Evolutionary conservation across 768 basidiomycete genomes (phyloP).

Genomic region (Gelatoporia subvermispora): DNA sequence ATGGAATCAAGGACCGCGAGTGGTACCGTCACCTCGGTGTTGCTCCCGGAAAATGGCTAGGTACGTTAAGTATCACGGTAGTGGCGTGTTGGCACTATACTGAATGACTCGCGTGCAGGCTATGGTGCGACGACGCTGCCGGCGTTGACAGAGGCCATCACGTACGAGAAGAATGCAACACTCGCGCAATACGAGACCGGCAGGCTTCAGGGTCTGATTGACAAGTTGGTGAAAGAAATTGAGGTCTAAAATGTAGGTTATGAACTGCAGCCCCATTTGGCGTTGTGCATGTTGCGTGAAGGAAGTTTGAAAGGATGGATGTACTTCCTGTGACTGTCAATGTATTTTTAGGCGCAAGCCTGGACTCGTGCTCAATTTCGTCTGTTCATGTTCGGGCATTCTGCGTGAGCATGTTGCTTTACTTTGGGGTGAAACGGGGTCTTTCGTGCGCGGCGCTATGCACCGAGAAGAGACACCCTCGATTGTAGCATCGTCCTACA

Average conservation of each 20-base stretch:
- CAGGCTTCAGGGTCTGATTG: constrained; percentile 51
- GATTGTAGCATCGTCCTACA: too few species aligned
- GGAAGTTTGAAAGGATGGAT: too few species aligned
- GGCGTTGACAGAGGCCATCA: constrained; percentile 71
- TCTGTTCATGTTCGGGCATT: too few species aligned
- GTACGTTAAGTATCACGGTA: constrained; percentile 33
- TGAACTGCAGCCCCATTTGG: neutral
- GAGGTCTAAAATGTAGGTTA: neutral
- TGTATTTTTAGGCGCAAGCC: too few species aligned
- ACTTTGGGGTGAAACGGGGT: too few species aligned
- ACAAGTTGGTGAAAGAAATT: constrained; percentile 17
- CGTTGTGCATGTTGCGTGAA: too few species aligned
- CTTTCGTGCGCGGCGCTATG: too few species aligned
- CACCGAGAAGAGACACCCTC: too few species aligned
- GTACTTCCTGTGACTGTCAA: too few species aligned
- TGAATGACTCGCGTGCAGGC: constrained; percentile 36
- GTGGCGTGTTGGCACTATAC: neutral
- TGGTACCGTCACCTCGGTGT: constrained; percentile 87
- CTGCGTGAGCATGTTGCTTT: too few species aligned
- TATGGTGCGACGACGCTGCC: constrained; percentile 86
- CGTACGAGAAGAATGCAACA: constrained; percentile 59
- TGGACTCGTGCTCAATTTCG: too few species aligned
- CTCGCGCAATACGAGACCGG: constrained; percentile 56
- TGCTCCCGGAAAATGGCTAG: constrained; percentile 83
- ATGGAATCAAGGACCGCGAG: constrained; percentile 72